phyloP scores from a whole-genome alignment of 2,329 filamentous ascomycete genomes.

The Bipolaris cookei region DNA sequence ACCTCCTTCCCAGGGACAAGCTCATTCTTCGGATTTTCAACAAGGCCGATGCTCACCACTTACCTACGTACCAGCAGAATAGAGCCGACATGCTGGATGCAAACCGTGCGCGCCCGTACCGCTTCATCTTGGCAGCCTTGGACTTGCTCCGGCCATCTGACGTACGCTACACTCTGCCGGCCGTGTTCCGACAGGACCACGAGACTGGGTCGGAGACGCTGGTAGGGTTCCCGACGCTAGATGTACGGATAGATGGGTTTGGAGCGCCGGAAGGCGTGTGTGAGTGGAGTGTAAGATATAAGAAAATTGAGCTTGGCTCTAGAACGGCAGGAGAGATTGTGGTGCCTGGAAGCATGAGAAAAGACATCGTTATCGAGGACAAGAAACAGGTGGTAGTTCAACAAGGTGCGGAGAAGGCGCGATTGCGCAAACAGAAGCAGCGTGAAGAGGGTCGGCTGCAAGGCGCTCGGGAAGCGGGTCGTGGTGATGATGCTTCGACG shows the following conservation, averaged over 20 bases:
- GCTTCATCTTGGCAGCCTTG: conserved; percentile 23
- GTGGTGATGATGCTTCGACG: background rate
- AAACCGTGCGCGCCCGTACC: conserved; percentile 6
- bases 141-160: conserved; percentile 27
- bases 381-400: conserved; percentile 1
- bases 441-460: background rate
- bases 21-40: conserved; percentile 50
- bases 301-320: conserved; percentile 31
- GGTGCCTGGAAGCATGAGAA: conserved; percentile 13
- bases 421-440: background rate
- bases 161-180: conserved; percentile 31
- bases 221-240: conserved; percentile 35
- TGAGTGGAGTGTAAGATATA: conserved; percentile 34
- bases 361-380: conserved; percentile 13
- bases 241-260: conserved; percentile 20
- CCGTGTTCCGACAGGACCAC: conserved; percentile 27
- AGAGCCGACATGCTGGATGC: background rate
- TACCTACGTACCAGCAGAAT: conserved; percentile 9
- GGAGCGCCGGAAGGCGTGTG: conserved; percentile 17
- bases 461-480: background rate
- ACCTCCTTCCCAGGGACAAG: conserved; percentile 31
- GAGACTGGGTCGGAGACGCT: conserved; percentile 24
- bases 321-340: conserved; percentile 11
- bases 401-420: background rate
- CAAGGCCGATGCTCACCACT: conserved; percentile 19